A percentile compares a stretch with the other conserved stretches of the same genome.
phyloP scores from a whole-genome alignment of 768 basidiomycete genomes.

The Russula olivacea region DNA sequence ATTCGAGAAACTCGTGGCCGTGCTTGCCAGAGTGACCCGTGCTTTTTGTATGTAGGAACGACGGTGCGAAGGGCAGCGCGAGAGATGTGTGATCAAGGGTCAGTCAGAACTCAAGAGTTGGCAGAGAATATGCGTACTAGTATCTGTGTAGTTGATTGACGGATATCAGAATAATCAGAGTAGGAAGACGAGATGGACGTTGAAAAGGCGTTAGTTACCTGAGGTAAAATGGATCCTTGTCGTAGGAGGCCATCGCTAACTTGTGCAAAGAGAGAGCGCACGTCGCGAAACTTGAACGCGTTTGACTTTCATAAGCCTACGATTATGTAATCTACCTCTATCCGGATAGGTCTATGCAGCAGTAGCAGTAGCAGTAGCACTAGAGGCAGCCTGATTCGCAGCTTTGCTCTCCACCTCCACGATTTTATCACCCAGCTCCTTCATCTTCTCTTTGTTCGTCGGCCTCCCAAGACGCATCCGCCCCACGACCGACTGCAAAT shows the following conservation, averaged over 20 bases:
- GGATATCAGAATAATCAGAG: neutral
- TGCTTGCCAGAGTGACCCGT: constrained; percentile 99
- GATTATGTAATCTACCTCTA: constrained; percentile 4
- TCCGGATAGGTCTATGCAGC: neutral
- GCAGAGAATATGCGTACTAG: constrained; percentile 35
- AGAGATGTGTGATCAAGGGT: neutral
- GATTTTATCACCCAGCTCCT: constrained; percentile 32
- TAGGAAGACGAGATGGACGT: neutral
- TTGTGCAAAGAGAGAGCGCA: neutral
- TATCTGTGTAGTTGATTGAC: constrained; percentile 36
- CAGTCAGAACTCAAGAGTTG: neutral
- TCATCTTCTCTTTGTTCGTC: constrained; percentile 32
- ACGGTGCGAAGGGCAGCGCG: no score
- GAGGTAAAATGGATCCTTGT: constrained; percentile 26
- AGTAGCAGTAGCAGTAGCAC: neutral
- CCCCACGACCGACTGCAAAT: constrained; percentile 34
- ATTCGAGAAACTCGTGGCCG: constrained; percentile 97
- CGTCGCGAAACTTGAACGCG: constrained; percentile 6
- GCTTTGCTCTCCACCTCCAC: constrained; percentile 31
- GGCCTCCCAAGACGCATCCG: constrained; percentile 32
- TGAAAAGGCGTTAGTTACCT: constrained; percentile 9
- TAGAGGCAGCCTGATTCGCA: neutral
- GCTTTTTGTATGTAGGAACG: constrained; percentile 35
- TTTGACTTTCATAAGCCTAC: neutral
- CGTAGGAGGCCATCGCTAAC: constrained; percentile 20